Base-by-base conservation (phyloP, 176 grass and related monocot species). In the Themeda triandra region DNA sequence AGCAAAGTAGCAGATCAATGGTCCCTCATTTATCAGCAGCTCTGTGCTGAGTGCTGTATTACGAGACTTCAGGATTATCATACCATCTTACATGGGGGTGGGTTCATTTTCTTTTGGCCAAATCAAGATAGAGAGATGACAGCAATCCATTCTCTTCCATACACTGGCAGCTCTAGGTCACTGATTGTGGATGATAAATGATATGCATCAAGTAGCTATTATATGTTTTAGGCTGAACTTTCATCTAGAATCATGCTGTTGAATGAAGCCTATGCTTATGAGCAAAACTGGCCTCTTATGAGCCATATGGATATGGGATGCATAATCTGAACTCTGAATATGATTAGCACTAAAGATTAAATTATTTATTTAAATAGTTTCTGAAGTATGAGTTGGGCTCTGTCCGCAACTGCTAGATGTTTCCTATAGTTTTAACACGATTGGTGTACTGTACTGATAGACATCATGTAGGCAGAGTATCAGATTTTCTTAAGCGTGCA, bases 141-240 rank as follows among this genome's bases (percentile, higher is more conserved):
- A 63, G 76, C 6, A 69, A 4, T 68, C 8, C 1, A 3, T 82
- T 46, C 3, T 80, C 8, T 69, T 70, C 39, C 37, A n/a, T 75
- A 67, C 29, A 59, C 27, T 80, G 56, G 76, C 62, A 75, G 17
- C 46, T 59, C 46, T 30, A 21, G 77, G 53, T 85, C n/a, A 51
- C 6, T 13, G 13, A 63, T 78, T 11, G 11, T 17, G 12, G 27
- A 79, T 80, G 35, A 39, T 68, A 40, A 69, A 69, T 63, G 24
- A 53, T 81, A 46, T 46, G 13, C 44, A 49, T 28, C 19, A 23
- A 63, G 32, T 60, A 31, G 42, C 14, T 42, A 32, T 21, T 36
- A 40, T 46, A 51, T 79, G 19, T 25, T 85, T 11, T 49, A 31
- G 25, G 1, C 5, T 63, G 56, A 59, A 48, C 29, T 81, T 81